phyloP scores from a whole-genome alignment of 495 filamentous ascomycete genomes.

The Trichoderma parareesei region DNA sequence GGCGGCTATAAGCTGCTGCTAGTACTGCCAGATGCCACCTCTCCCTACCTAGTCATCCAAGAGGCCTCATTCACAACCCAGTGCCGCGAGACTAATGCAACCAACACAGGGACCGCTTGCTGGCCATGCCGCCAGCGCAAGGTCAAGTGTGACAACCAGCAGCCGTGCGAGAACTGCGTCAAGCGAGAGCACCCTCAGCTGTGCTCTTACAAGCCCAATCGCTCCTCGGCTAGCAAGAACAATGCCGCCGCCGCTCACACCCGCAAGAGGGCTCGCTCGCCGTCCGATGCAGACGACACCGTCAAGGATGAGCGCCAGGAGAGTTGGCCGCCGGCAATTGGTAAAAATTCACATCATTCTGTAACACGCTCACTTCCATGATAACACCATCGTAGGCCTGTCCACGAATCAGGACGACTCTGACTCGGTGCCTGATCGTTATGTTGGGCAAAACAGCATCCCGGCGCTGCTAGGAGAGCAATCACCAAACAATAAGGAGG shows the following conservation, averaged over 20 bases:
- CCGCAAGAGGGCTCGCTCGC: constrained; percentile 41
- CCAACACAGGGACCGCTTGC: constrained; percentile 49
- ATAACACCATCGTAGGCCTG: constrained; percentile 24
- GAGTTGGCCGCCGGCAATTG: constrained; percentile 30
- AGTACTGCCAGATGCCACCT: too few species aligned
- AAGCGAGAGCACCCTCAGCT: constrained; percentile 65
- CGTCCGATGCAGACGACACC: constrained; percentile 29
- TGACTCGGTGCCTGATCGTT: constrained; percentile 55
- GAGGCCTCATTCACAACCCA: too few species aligned
- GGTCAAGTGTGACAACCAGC: constrained; percentile 66
- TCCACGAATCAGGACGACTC: constrained; percentile 42
- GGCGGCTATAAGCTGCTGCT: too few species aligned
- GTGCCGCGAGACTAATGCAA: constrained; percentile 14
- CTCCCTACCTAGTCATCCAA: too few species aligned
- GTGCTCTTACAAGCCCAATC: constrained; percentile 65
- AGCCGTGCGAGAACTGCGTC: constrained; percentile 65
- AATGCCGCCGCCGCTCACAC: constrained; percentile 24
- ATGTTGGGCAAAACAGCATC: constrained; percentile 58
- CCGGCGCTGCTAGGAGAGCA: constrained; percentile 59
- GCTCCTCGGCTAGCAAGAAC: constrained; percentile 43
- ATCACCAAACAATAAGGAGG: constrained; percentile 36
- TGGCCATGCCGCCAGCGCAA: constrained; percentile 68
- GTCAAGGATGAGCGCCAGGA: constrained; percentile 35
- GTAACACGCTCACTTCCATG: constrained; percentile 2
- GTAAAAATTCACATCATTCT: constrained; percentile 19